Base-by-base conservation (phyloP, 2,329 filamentous ascomycete genomes). In the Chaetomium globosum region DNA sequence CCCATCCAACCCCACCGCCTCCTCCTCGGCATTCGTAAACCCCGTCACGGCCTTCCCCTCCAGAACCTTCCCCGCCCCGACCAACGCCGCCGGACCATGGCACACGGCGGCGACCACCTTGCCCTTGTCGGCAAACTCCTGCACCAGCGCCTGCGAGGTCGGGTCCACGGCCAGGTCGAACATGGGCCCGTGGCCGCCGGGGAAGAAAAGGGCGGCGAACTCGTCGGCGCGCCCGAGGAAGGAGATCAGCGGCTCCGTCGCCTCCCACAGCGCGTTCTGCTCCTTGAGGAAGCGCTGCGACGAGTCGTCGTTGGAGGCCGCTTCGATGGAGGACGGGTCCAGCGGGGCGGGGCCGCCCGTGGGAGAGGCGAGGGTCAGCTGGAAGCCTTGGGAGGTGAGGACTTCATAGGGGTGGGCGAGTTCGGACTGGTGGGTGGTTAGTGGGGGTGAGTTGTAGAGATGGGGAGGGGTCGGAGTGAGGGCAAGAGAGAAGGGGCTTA, bases 31-130 rank as follows among this genome's bases (percentile, higher is more conserved):
- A 71, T 87, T 85, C 43, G 80, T 83, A 72, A 87, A 87, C 10
- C 84, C 87, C 0, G 87, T 89, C 28, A 87, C 85, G 54, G 81
- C 77, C 72, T 82, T 82, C 53, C 83, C 86, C 58, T 80, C 76
- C 48, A 66, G 21, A 1, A 90, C 77, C 39, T 82, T 78, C 5
- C 77, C 68, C 23, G 81, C 78, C 46, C 87, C 82, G 57, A 82
- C 80, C 19, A 91, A 79, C 13, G 83, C 89, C 3, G 84, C 84
- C 2, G 88, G 86, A 6, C 87, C 89, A 76, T 91, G 89, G 79
- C 89, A 91, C 54, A 91, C 87, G 3, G 88, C 86, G 0, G 85
- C 79, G 16, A 91, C 82, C 62, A 86, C 80, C 80, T 90, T 90
- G 68, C 82, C 84, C 3, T 82, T 80, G 48, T 79, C 77, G 71